These are phyloP conservation scores for Globisporangium spiculum DNA, from an alignment of 352 stramenopile species.

Conservation along the genomic window DNA sequence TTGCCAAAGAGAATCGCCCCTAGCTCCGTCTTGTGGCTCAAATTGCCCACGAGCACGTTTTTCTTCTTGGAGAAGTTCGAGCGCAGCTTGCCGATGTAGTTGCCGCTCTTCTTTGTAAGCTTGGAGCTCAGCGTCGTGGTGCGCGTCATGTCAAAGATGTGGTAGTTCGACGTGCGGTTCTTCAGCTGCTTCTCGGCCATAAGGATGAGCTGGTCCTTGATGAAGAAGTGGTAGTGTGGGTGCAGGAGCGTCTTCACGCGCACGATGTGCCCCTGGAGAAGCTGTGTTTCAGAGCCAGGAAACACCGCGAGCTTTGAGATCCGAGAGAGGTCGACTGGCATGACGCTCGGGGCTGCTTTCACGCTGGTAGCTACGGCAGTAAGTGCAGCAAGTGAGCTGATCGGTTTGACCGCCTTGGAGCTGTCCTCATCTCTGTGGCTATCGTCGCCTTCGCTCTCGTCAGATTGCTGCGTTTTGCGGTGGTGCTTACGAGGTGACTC, in stretches of 20 bases:
- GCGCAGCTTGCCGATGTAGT: constrained; percentile 87
- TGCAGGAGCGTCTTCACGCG: constrained; percentile 58
- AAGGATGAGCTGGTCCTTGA: constrained; percentile 56
- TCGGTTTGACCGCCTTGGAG: constrained; percentile 21
- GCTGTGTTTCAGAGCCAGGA: constrained; percentile 49
- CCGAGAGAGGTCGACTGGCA: constrained; percentile 43
- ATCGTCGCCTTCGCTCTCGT: constrained; percentile 24
- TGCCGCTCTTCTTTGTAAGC: constrained; percentile 85
- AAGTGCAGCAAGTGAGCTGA: constrained; percentile 5
- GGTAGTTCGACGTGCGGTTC: constrained; percentile 81
- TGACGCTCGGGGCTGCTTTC: not conserved
- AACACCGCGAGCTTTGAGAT: constrained; percentile 82
- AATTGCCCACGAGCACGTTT: constrained; percentile 67
- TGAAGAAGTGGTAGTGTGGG: constrained; percentile 62
- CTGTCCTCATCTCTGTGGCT: constrained; percentile 45
- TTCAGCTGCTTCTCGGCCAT: constrained; percentile 70
- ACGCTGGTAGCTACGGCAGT: constrained; percentile 18
- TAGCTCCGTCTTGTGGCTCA: constrained; percentile 70
- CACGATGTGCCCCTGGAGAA: constrained; percentile 41
- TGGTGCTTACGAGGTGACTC: constrained; percentile 26
- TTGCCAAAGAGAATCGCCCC: constrained; percentile 64
- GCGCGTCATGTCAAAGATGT: constrained; percentile 86
- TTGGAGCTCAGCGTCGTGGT: constrained; percentile 38
- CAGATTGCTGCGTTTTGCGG: constrained; percentile 28
- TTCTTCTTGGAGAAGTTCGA: constrained; percentile 76